Base-by-base conservation (phyloP, 345 rosid genomes). In the Hypericum androsaemum region DNA sequence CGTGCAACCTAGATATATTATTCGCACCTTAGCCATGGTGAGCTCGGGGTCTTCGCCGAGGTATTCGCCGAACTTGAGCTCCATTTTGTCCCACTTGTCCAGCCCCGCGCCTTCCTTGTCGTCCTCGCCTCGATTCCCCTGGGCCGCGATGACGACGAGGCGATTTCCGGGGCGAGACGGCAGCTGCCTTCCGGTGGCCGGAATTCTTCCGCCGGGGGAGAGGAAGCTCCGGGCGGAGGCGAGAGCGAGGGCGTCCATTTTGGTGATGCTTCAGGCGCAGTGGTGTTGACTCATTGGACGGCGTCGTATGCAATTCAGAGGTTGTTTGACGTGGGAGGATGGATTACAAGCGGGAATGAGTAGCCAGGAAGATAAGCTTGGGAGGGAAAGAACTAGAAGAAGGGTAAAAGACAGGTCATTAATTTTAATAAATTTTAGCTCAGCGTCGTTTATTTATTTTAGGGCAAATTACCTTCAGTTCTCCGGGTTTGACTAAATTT, bases 1-100 rank as follows among this genome's bases (percentile, higher is more conserved):
- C n/a, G n/a, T n/a, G n/a, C n/a, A n/a, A n/a, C n/a, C n/a, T n/a
- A n/a, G n/a, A n/a, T n/a, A n/a, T n/a, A n/a, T n/a, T n/a, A n/a
- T n/a, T n/a, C n/a, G 5, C 16, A 84, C 98, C 96, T 92, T 92
- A 46, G 96, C 95, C 61, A 84, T 68, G 47, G 96, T 87, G 66
- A 87, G 74, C 71, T 84, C 82, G 39, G 98, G 98, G 74, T 90
- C 96, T 75, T 90, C 98, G 0, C 92, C 95, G 5, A 90, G 73
- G 71, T 82, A 59, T 22, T 77, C 82, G 39, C 96, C 98, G 41
- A 84, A 82, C 60, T 87, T 79, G 71, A 90, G 82, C 86, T 87
- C 96, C 98, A 87, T 87, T 70, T 68, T 80, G 71, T 90, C 98
- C 81, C 80, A 77, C 52, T 75, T 71, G 62, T 75, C 78, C 52